phyloP scores from a whole-genome alignment of 345 rosid species.

The Corymbia maculata region DNA sequence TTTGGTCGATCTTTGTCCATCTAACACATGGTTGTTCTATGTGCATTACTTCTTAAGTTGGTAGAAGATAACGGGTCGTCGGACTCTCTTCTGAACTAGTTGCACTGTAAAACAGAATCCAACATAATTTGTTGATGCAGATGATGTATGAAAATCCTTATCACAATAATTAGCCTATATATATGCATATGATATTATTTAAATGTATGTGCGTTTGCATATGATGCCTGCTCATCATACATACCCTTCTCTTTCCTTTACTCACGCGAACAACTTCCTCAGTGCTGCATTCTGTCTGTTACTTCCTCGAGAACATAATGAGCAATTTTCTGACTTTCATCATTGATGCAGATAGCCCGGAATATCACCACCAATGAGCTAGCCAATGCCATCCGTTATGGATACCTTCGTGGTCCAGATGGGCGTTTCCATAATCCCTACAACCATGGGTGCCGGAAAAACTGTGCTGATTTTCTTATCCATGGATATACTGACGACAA shows the following conservation, averaged over 20 bases:
- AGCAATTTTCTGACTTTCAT: background rate
- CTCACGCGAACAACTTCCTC: background rate
- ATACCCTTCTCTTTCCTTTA: background rate
- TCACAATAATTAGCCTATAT: background rate
- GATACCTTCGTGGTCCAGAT: constrained; percentile 67
- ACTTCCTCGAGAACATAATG: background rate
- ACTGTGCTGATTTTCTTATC: constrained; percentile 72
- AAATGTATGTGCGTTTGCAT: background rate
- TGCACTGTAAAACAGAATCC: background rate
- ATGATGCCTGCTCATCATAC: background rate
- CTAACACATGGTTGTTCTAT: background rate
- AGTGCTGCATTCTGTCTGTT: background rate
- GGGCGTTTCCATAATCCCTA: constrained; percentile 88
- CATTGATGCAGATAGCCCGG: constrained; percentile 59
- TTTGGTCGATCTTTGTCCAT: background rate
- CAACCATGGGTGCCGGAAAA: constrained; percentile 82
- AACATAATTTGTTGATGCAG: background rate
- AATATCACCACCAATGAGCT: constrained; percentile 88
- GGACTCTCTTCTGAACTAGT: background rate
- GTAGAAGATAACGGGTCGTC: background rate
- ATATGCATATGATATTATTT: background rate
- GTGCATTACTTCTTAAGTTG: background rate
- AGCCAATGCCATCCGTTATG: constrained; percentile 61
- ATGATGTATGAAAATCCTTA: background rate
- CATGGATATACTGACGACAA: constrained; percentile 65